Percentiles rank a stretch among this genome's conserved stretches.
phyloP scores from a whole-genome alignment of 805 yeast genomes.

The Candida adriatica region DNA sequence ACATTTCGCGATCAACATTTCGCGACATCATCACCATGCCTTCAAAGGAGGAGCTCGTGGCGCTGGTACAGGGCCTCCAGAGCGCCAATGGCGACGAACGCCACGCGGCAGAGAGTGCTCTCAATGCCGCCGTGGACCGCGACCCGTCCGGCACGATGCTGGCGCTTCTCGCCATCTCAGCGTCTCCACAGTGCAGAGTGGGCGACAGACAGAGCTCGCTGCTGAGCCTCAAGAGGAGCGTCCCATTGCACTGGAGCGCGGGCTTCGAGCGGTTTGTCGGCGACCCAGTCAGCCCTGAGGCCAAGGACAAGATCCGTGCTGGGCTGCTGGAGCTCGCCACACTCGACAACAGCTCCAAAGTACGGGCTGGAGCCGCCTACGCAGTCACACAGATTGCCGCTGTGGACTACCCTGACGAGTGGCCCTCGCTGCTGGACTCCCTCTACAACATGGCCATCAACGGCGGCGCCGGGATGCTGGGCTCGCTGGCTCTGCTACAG shows the following conservation, averaged over 20 bases:
- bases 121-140: constrained; percentile 33
- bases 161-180: constrained; percentile 37
- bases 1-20: no score
- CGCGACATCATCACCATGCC: no score
- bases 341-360: constrained; percentile 45
- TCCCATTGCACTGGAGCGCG: constrained; percentile 75
- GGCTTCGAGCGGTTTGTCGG: constrained; percentile 74
- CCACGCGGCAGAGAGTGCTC: constrained; percentile 24
- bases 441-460: constrained; percentile 37
- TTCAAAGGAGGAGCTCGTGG: constrained; percentile 5
- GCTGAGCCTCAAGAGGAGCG: constrained; percentile 58
- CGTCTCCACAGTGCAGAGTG: constrained; percentile 23
- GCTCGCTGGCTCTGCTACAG: constrained; percentile 39
- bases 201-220: constrained; percentile 55
- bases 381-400: constrained; percentile 80
- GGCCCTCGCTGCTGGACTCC: constrained; percentile 64
- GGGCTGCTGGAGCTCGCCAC: constrained; percentile 39
- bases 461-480: constrained; percentile 11
- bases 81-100: constrained; percentile 33
- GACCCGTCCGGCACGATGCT: constrained; percentile 44
- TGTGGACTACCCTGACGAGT: constrained; percentile 91
- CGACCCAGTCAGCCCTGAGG: constrained; percentile 47
- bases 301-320: constrained; percentile 45
- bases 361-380: constrained; percentile 62
- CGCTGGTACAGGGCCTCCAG: constrained; percentile 26